Base-by-base conservation (phyloP, 495 filamentous ascomycete species). In the Penicillium nucicola region DNA sequence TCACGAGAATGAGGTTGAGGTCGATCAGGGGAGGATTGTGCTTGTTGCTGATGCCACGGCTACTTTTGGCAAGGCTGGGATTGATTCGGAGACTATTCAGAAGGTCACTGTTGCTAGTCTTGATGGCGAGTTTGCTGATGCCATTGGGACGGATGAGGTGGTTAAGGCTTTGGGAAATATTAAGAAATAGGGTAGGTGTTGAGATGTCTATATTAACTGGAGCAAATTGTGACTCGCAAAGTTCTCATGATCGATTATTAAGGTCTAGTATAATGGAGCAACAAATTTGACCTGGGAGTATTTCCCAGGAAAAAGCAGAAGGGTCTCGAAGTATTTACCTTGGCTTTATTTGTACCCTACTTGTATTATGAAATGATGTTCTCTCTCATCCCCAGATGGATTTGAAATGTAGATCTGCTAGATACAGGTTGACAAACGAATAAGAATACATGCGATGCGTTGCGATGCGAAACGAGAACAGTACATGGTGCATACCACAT, bases 1-100 rank as follows among this genome's bases (percentile, higher is more conserved):
- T 7, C 50, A 53, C 48, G 54, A 56, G 11, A 50, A 58, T 28
- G 55, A 53, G 8, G 34, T 48, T 12, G 40, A 54, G 12, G 55
- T 72, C 38, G 62, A 64, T 6, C 53, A 64, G 49, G 77, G 75
- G 1, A 62, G 74, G 10, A 71, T 77, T 53, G 51, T 78, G 30
- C 54, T 79, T 14, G 70, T 77, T 6, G 55, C 53, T 6, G 77
- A 80, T 68, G 76, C 73, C 0, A 77, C 74, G 17, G 77, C 77
- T 6, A 72, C 77, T 0, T 78, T 64, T 59, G 58, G 59, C 0
- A 78, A 75, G 55, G 68, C 60, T 2, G 67, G 56, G 0, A 71
- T 71, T 44, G 74, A 77, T 50, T 65, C 77, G 0, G 74, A 78
- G 55, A 75, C 66, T 3, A 57, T 81, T 19, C 76, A 79, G 50